Evolutionary conservation across 345 rosid genomes (phyloP).

Genomic region (Arabidopsis suecica): DNA sequence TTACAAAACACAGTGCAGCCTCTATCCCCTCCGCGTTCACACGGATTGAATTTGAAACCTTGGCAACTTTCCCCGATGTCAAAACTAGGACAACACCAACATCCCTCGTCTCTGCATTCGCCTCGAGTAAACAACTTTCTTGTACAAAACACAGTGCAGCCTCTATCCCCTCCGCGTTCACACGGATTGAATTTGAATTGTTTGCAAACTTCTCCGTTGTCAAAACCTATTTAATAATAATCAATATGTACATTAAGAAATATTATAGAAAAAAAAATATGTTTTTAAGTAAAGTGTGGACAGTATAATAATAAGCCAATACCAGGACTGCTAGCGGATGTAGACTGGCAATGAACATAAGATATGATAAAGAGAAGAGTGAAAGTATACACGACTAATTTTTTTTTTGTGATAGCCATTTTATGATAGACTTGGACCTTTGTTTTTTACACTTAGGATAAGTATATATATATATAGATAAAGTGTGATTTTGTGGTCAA

Average conservation of each 20-base stretch:
- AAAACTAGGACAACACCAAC: neutral
- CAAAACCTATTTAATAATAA: neutral
- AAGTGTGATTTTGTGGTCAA: neutral
- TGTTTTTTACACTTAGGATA: neutral
- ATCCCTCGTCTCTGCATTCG: neutral
- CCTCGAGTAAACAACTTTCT: neutral
- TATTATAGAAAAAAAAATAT: neutral
- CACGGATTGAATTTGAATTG: neutral
- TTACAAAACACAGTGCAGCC: conserved; percentile 1
- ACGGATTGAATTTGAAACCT: neutral
- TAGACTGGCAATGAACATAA: neutral
- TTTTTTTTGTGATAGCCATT: neutral
- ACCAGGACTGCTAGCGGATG: neutral
- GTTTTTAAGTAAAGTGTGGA: neutral
- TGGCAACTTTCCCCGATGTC: neutral
- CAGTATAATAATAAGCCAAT: neutral
- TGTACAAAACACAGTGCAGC: neutral
- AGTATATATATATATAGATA: neutral
- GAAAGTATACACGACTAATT: neutral
- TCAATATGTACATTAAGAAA: neutral
- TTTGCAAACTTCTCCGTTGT: neutral
- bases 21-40: neutral
- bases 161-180: neutral
- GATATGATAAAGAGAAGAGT: neutral
- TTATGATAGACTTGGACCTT: neutral